These are phyloP conservation scores for Colletotrichum lindemuthianum DNA, from an alignment of 2,329 filamentous ascomycete species.

Conservation along the genomic window DNA sequence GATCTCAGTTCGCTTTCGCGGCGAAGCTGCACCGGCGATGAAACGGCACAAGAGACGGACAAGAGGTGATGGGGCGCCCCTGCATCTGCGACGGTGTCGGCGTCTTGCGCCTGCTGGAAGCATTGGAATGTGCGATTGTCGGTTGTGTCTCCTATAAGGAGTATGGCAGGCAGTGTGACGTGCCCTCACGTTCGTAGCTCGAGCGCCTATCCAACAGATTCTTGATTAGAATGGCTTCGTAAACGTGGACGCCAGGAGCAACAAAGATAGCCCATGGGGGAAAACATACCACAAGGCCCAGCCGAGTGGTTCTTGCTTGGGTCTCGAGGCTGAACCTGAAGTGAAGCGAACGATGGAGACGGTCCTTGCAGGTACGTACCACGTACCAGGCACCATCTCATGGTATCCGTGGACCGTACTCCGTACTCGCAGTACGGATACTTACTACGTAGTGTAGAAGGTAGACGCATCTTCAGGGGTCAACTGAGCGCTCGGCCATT, in stretches of 20 bases:
- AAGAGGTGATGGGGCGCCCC: conserved; percentile 21
- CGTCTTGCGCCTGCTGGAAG: neutral
- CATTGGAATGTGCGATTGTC: conserved; percentile 6
- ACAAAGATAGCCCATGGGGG: too few species aligned
- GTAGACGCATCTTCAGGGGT: conserved; percentile 1
- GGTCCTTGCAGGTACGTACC: too few species aligned
- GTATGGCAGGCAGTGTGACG: too few species aligned
- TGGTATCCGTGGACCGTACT: too few species aligned
- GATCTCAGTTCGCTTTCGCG: conserved; percentile 25
- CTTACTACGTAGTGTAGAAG: neutral
- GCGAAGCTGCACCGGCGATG: conserved; percentile 16
- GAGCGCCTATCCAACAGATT: too few species aligned
- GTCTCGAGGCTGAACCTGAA: conserved; percentile 21
- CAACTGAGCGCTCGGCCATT: neutral
- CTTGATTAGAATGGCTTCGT: too few species aligned
- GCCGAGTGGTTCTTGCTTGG: neutral
- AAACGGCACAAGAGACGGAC: conserved; percentile 21
- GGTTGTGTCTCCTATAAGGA: too few species aligned
- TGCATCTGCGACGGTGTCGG: conserved; percentile 7
- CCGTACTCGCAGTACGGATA: too few species aligned
- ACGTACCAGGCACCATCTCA: too few species aligned
- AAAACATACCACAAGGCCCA: too few species aligned
- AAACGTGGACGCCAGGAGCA: too few species aligned
- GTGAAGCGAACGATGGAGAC: neutral
- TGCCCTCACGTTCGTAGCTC: too few species aligned